Conservation (phyloP, 495 filamentous ascomycete genomes). For the Xylaria grammica region DNA sequence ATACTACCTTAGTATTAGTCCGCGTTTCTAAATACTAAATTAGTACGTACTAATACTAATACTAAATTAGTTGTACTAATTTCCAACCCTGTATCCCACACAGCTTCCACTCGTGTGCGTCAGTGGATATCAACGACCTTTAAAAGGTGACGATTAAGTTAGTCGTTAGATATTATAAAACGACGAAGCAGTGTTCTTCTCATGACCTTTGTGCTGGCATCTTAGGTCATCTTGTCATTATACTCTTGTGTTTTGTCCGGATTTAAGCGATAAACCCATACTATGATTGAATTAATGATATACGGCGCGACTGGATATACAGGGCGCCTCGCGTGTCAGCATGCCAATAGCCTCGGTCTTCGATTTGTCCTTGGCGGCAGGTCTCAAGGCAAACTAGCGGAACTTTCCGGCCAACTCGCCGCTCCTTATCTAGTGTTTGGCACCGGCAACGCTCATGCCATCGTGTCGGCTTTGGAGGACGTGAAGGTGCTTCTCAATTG, state of each 20-base stretch:
- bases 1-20: no score
- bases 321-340: slow-evolving; percentile 14
- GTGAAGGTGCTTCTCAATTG: slow-evolving; percentile 20
- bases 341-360: slow-evolving; percentile 7
- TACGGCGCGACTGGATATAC: slow-evolving; percentile 20
- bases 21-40: no score
- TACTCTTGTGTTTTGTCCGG: no score
- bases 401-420: slow-evolving; percentile 6
- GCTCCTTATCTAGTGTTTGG: not conserved
- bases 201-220: not conserved
- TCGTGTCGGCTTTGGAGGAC: not conserved
- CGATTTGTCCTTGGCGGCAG: slow-evolving; percentile 8
- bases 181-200: not conserved
- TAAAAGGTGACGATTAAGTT: not conserved
- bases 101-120: no score
- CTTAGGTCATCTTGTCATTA: not conserved
- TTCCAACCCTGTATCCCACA: no score
- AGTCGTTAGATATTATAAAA: not conserved
- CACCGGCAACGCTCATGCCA: not conserved
- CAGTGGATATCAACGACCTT: no score
- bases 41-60: no score
- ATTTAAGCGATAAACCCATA: no score
- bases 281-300: slow-evolving; percentile 19
- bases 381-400: not conserved
- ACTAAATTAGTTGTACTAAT: no score